Evolutionary conservation across 2,329 filamentous ascomycete species (phyloP), one percentile per base, ranked within the genome.

Genomic region (Arachnomyces sp.): DNA sequence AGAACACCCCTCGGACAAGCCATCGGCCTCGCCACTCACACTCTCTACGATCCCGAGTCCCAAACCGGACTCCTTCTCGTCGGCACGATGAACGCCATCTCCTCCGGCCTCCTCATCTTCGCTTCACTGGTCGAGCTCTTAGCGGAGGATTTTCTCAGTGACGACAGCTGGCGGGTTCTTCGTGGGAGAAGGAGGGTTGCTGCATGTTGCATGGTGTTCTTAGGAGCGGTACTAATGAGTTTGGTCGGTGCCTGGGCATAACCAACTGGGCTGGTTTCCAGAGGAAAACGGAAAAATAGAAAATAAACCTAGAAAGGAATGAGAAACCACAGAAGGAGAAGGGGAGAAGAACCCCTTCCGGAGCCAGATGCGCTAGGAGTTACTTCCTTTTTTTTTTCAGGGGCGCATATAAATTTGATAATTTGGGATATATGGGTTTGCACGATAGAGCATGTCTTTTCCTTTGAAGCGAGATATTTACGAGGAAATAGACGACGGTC

Each of bases 1-100:
- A 85, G 80, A 2, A 89, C 85, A 0, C 85, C 85, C 0, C 66
- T 88, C 14, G 85, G 84, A 11, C 84, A 89, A 57, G 84, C 83
- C 1, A 85, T 89, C 43, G 85, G 85, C 0, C 69, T 90, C n/a
- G 67, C 80, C 3, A 78, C 86, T 3, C 83, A 88, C 55, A 77
- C 75, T 9, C 68, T 87, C 47, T 90, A 89, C 61, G 82, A 84
- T 47, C 84, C 85, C 0, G 71, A 77, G 54, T 84, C 80, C 45
- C 76, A 85, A 59, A 75, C 78, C 1, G 84, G 85, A 0, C 66
- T 90, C 25, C 67, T 90, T 9, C 77, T 89, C 56, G 84, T 89
- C 2, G 85, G 85, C 11, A 75, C 84, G 51, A 89, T 89, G 83
- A 89, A 90, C 50, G 84, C 83, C 36, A 81, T 90, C 29, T 86